These are phyloP conservation scores for Spathaspora boniae DNA, from an alignment of 805 yeast species.

Conservation along the genomic window DNA sequence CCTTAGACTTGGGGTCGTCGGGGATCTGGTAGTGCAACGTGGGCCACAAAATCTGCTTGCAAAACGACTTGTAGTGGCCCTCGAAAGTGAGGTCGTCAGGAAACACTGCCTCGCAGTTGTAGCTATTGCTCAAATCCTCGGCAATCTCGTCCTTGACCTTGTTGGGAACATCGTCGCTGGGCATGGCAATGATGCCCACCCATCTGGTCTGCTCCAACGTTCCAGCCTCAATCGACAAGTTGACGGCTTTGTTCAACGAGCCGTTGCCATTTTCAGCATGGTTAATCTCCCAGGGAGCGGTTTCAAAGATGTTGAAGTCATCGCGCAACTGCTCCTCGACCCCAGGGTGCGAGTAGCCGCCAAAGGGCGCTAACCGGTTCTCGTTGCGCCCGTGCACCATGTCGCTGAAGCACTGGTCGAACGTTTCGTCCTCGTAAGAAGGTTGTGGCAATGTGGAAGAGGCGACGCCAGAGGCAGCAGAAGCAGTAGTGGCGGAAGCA, in stretches of 20 bases:
- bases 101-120: constrained; percentile 61
- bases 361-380: constrained; percentile 55
- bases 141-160: constrained; percentile 54
- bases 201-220: constrained; percentile 47
- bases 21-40: constrained; percentile 91
- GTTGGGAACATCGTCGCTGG: constrained; percentile 75
- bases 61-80: constrained; percentile 88
- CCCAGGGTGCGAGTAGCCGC: constrained; percentile 69
- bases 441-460: too few relatives aligned
- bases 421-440: constrained; percentile 16
- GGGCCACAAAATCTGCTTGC: constrained; percentile 96
- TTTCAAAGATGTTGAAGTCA: constrained; percentile 46
- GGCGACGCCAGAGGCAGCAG: constrained; percentile 4
- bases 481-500: not conserved
- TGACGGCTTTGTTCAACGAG: constrained; percentile 81
- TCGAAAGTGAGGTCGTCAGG: constrained; percentile 77
- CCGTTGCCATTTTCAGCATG: constrained; percentile 79
- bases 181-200: constrained; percentile 93
- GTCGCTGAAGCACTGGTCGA: constrained; percentile 24
- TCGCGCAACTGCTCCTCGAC: constrained; percentile 43
- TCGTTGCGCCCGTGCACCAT: constrained; percentile 23
- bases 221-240: constrained; percentile 44
- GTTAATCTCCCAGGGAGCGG: constrained; percentile 72
- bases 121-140: constrained; percentile 42
- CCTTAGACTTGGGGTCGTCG: constrained; percentile 89